Conservation (phyloP, 495 filamentous ascomycete species). For the Aspergillus kassunensis region DNA sequence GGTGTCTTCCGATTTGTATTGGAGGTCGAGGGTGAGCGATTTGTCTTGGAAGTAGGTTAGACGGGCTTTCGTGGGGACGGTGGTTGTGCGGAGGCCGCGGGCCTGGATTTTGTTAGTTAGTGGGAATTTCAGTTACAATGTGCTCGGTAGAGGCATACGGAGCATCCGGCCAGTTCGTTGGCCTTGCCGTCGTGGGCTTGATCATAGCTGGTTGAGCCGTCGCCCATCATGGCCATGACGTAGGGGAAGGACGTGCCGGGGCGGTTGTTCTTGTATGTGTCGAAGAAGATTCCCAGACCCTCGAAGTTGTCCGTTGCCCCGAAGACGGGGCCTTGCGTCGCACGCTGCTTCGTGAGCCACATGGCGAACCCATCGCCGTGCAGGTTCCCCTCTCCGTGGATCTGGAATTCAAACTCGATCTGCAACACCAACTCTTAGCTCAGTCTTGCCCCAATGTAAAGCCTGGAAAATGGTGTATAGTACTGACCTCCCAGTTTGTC, state of each 20-base stretch:
- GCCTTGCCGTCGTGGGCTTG: slow-evolving; percentile 93
- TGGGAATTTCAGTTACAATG: background rate
- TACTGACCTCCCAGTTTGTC: slow-evolving; percentile 90
- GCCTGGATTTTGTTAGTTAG: slow-evolving; percentile 44
- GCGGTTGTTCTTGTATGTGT: slow-evolving; percentile 99
- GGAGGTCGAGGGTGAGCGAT: slow-evolving; percentile 81
- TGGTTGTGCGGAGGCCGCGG: slow-evolving; percentile 76
- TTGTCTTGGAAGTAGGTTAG: slow-evolving; percentile 98
- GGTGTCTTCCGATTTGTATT: slow-evolving; percentile 83
- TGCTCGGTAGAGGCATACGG: slow-evolving; percentile 43
- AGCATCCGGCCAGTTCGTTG: slow-evolving; percentile 91
- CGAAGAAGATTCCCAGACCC: slow-evolving; percentile 93
- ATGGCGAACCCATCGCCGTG: slow-evolving; percentile 98
- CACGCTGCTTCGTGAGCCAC: slow-evolving; percentile 96
- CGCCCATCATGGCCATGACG: slow-evolving; percentile 97
- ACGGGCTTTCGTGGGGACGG: slow-evolving; percentile 75
- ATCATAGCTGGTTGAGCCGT: slow-evolving; percentile 85
- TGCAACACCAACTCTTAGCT: slow-evolving; percentile 25
- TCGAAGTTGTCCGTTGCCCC: slow-evolving; percentile 86
- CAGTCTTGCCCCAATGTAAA: background rate
- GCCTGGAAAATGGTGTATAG: background rate
- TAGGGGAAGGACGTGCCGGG: slow-evolving; percentile 95
- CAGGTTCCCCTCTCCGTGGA: slow-evolving; percentile 75
- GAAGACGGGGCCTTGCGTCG: slow-evolving; percentile 77
- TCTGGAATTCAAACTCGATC: slow-evolving; percentile 94